Conservation (phyloP, 2,329 filamentous ascomycete species). For the Colletotrichum caudatum region DNA sequence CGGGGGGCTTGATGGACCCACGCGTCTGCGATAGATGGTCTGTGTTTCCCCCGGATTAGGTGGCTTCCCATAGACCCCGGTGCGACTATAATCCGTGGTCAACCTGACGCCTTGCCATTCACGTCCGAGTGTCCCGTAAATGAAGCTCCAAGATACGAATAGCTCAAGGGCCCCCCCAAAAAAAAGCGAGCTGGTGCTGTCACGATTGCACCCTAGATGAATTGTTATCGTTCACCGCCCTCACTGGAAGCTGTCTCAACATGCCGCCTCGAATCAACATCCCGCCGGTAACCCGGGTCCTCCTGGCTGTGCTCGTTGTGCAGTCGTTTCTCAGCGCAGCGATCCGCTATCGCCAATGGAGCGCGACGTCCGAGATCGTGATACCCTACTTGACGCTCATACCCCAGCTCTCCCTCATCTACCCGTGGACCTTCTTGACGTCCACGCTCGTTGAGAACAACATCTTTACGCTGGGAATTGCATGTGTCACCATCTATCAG, state of each 20-base stretch:
- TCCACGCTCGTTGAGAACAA: conserved; percentile 94
- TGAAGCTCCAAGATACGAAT: conserved; percentile 29
- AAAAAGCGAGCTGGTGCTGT: conserved; percentile 31
- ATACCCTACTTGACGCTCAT: conserved; percentile 91
- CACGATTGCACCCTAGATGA: conserved; percentile 36
- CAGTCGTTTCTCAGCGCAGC: conserved; percentile 87
- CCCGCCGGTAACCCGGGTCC: conserved; percentile 87
- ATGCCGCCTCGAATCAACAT: conserved; percentile 91
- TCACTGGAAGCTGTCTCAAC: conserved; percentile 47
- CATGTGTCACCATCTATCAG: conserved; percentile 84
- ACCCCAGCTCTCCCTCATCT: conserved; percentile 83
- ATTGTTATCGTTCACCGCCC: conserved; percentile 33
- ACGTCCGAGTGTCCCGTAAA: conserved; percentile 10
- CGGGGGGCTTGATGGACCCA: background rate
- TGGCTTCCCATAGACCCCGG: background rate
- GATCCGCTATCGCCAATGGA: conserved; percentile 79
- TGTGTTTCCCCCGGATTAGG: no score
- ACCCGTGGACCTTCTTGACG: conserved; percentile 92
- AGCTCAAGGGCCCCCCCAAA: conserved; percentile 12
- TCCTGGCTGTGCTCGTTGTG: conserved; percentile 79
- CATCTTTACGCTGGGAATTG: conserved; percentile 84
- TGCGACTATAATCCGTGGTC: conserved; percentile 5
- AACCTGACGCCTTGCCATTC: conserved; percentile 6
- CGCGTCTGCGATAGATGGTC: conserved; percentile 1
- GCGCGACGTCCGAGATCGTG: conserved; percentile 71